A percentile compares a stretch with the other conserved stretches of the same genome.
These are phyloP conservation scores for Galeopsis tetrahit DNA, from an alignment of 257 asterid species.

Conservation along the genomic window DNA sequence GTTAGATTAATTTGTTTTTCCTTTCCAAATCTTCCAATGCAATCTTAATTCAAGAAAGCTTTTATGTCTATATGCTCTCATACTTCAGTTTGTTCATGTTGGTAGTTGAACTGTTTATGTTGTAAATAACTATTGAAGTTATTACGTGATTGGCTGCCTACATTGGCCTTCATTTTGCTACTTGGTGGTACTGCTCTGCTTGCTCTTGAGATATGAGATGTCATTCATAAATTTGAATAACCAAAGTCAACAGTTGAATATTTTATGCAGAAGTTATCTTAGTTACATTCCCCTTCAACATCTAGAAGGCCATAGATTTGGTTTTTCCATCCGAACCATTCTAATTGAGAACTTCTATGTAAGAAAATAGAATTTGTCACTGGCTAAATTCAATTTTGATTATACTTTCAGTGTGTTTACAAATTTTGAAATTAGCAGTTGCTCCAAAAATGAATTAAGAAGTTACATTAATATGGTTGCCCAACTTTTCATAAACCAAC, in stretches of 20 bases:
- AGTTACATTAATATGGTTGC: neutral
- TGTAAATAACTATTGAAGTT: neutral
- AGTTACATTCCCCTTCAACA: conserved; percentile 13
- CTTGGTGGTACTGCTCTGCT: neutral
- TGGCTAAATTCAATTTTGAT: conserved; percentile 9
- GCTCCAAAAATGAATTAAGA: conserved; percentile 11
- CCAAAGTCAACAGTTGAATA: conserved; percentile 6
- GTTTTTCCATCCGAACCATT: neutral
- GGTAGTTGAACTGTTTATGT: no score
- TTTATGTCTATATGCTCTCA: neutral
- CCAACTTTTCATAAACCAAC: neutral
- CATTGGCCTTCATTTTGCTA: neutral
- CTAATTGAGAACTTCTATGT: neutral
- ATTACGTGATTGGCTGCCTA: neutral
- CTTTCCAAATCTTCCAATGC: no score
- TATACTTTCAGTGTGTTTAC: neutral
- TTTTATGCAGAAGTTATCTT: conserved; percentile 9
- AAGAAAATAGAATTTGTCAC: neutral
- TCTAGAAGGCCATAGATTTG: neutral
- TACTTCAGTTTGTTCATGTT: conserved; percentile 1
- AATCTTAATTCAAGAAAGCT: neutral
- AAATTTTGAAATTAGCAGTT: neutral
- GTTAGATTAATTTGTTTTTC: neutral
- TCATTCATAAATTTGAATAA: neutral
- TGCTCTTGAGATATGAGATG: neutral